Conservation (phyloP, 352 stramenopile genomes). For the Globisporangium lucens region DNA sequence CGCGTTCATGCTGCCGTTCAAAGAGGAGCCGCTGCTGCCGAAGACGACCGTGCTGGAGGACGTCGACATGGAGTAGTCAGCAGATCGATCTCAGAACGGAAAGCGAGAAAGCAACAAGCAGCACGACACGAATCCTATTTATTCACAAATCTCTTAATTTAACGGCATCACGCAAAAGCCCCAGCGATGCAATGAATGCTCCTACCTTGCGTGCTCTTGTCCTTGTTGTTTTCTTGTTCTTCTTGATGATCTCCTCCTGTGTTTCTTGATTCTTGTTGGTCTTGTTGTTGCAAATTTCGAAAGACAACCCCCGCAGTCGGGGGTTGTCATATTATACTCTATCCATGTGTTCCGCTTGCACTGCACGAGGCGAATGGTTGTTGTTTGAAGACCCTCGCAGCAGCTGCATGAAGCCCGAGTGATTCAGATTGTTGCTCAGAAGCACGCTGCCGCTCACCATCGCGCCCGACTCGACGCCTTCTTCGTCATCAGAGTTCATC, state of each 20-base stretch:
- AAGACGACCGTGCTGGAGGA: slow-evolving; percentile 7
- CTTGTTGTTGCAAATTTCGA: slow-evolving; percentile 1
- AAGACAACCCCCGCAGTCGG: background rate
- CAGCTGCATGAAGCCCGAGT: slow-evolving; percentile 58
- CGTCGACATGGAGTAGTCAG: background rate
- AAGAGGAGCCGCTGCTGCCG: background rate
- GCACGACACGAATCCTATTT: slow-evolving; percentile 15
- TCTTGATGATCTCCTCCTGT: background rate
- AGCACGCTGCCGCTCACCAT: slow-evolving; percentile 50
- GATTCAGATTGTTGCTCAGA: slow-evolving; percentile 53
- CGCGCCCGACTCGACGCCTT: slow-evolving; percentile 22
- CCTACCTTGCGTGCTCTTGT: background rate
- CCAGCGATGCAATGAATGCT: background rate
- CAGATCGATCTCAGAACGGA: background rate
- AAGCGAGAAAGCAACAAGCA: background rate
- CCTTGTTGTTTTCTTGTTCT: background rate
- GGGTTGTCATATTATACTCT: slow-evolving; percentile 42
- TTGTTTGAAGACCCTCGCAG: slow-evolving; percentile 36
- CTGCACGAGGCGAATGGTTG: slow-evolving; percentile 28
- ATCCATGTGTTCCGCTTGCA: slow-evolving; percentile 61
- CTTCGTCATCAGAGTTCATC: slow-evolving; percentile 33
- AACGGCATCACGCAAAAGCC: slow-evolving; percentile 11
- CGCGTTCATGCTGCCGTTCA: slow-evolving; percentile 11
- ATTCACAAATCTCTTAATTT: slow-evolving; percentile 20
- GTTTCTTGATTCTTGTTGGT: background rate